Conservation (phyloP, 495 filamentous ascomycete genomes). For the Extremus antarcticus region DNA sequence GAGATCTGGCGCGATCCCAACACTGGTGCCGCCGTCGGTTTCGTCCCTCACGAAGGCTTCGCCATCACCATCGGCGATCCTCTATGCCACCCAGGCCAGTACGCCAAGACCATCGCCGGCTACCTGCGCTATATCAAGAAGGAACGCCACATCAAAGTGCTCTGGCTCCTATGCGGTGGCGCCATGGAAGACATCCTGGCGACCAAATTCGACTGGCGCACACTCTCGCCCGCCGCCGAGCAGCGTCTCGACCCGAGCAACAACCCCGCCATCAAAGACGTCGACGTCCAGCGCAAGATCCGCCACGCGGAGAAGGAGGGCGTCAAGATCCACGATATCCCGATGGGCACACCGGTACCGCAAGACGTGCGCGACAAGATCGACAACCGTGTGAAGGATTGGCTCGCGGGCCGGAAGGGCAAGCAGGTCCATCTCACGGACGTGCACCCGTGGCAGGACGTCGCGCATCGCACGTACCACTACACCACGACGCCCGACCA, state of each 20-base stretch:
- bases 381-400: constrained; percentile 63
- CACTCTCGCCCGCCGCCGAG: constrained; percentile 71
- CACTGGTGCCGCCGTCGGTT: constrained; percentile 72
- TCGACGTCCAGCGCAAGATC: constrained; percentile 56
- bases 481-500: constrained; percentile 59
- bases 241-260: constrained; percentile 59
- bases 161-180: constrained; percentile 66
- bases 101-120: constrained; percentile 53
- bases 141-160: constrained; percentile 57
- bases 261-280: constrained; percentile 43
- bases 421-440: constrained; percentile 77
- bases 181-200: constrained; percentile 64
- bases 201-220: constrained; percentile 68
- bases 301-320: constrained; percentile 69
- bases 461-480: constrained; percentile 68
- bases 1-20: constrained; percentile 66
- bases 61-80: constrained; percentile 74
- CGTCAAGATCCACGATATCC: constrained; percentile 57
- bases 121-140: constrained; percentile 66
- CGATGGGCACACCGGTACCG: constrained; percentile 47
- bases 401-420: constrained; percentile 68
- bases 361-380: constrained; percentile 53
- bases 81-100: constrained; percentile 63
- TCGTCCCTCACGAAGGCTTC: constrained; percentile 58
- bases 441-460: constrained; percentile 70